These are phyloP conservation scores for Gypsophila paniculata DNA, from an alignment of 179 eudicot genomes.

Conservation along the genomic window DNA sequence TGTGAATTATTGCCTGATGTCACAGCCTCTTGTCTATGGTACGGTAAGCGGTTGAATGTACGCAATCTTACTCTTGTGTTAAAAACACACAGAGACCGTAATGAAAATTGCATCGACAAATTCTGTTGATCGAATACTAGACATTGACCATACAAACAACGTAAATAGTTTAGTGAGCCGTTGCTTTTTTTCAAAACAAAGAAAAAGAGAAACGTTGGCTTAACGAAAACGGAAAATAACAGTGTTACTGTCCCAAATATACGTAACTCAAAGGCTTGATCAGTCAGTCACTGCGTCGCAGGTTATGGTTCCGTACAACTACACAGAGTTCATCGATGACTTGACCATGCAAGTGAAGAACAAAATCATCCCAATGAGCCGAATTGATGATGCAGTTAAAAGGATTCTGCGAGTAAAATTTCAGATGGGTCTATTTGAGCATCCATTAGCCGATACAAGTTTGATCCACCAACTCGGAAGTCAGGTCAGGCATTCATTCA, in stretches of 20 bases:
- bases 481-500: slow-evolving; percentile 35
- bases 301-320: slow-evolving; percentile 77
- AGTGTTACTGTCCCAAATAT: neutral
- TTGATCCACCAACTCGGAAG: slow-evolving; percentile 49
- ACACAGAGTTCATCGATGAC: slow-evolving; percentile 58
- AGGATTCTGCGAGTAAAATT: slow-evolving; percentile 78
- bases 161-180: too few species aligned
- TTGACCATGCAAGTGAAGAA: slow-evolving; percentile 51
- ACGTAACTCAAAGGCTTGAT: slow-evolving; percentile 45
- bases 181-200: neutral
- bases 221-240: neutral
- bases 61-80: neutral
- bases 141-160: neutral
- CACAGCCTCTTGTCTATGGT: too few species aligned
- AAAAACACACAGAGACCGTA: neutral
- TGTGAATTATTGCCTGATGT: too few species aligned
- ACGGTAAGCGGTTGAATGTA: too few species aligned
- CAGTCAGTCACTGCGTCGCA: slow-evolving; percentile 27
- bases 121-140: neutral
- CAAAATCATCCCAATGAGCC: slow-evolving; percentile 50
- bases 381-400: slow-evolving; percentile 73
- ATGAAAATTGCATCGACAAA: neutral
- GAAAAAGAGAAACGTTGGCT: neutral
- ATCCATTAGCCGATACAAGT: slow-evolving; percentile 57
- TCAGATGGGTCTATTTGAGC: slow-evolving; percentile 65